Conservation (phyloP, 192 early-diverging fungal genomes). For the Ambispora gerdemannii region DNA sequence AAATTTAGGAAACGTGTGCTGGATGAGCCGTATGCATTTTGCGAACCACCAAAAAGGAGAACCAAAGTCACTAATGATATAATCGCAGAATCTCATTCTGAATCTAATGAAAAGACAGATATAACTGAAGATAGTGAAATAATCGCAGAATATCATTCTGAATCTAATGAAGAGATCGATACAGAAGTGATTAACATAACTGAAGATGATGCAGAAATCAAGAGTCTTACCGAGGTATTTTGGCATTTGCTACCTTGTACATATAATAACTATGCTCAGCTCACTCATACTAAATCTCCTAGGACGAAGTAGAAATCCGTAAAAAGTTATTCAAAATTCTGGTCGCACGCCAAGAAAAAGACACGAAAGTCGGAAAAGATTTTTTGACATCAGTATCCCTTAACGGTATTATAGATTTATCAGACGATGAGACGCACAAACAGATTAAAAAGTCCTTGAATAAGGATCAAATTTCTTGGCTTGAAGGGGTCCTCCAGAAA, state of each 20-base stretch:
- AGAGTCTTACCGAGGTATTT: conserved; percentile 27
- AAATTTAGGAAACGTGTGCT: conserved; percentile 19
- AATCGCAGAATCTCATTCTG: conserved; percentile 14
- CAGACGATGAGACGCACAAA: conserved; percentile 5
- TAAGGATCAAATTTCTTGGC: conserved; percentile 5
- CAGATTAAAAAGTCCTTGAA: conserved; percentile 1
- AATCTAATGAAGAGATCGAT: conserved; percentile 17
- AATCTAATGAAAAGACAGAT: conserved; percentile 13
- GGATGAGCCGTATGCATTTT: conserved; percentile 12
- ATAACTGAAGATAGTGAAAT: conserved; percentile 18
- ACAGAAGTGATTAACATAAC: conserved; percentile 19
- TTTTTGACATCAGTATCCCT: conserved; percentile 8
- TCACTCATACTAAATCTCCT: neutral
- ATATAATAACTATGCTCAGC: conserved; percentile 18
- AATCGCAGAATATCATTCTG: conserved; percentile 14
- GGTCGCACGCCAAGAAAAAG: neutral
- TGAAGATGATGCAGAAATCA: conserved; percentile 22
- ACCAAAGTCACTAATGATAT: conserved; percentile 20
- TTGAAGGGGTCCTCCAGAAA: conserved; percentile 9
- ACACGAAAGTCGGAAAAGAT: neutral
- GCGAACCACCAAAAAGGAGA: conserved; percentile 15
- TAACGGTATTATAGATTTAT: conserved; percentile 17
- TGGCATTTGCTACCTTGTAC: conserved; percentile 27
- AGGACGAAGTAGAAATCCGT: conserved; percentile 9
- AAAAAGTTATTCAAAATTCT: conserved; percentile 15